Evolutionary conservation across 2,329 filamentous ascomycete genomes (phyloP).

Genomic region (Rutstroemia sp.): DNA sequence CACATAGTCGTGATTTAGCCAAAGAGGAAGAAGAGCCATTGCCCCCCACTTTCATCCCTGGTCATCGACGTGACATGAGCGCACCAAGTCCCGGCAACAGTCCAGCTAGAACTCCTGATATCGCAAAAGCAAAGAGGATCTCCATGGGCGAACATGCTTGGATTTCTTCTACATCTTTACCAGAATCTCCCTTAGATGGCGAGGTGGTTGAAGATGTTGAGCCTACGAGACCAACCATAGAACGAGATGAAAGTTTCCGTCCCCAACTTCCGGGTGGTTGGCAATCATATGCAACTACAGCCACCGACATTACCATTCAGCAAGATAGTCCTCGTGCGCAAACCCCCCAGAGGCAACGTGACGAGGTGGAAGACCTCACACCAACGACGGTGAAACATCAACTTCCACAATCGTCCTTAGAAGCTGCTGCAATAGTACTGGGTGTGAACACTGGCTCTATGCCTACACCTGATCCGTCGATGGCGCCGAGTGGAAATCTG

Average conservation of each 20-base stretch:
- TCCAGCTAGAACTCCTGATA: conserved; percentile 49
- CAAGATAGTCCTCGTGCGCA: background rate
- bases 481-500: conserved; percentile 20
- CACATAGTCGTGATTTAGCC: conserved; percentile 7
- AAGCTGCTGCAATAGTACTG: conserved; percentile 30
- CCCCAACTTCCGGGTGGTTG: conserved; percentile 27
- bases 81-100: conserved; percentile 52
- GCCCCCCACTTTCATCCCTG: conserved; percentile 38
- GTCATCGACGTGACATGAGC: conserved; percentile 49
- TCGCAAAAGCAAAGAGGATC: conserved; percentile 36
- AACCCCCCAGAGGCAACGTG: background rate
- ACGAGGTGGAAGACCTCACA: conserved; percentile 18
- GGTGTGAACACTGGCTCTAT: conserved; percentile 9
- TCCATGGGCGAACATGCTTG: conserved; percentile 38
- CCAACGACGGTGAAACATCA: conserved; percentile 21
- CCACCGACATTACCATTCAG: conserved; percentile 11
- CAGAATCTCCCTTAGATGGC: background rate
- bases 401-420: conserved; percentile 14
- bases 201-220: conserved; percentile 11
- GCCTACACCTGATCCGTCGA: conserved; percentile 19
- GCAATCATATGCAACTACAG: conserved; percentile 26
- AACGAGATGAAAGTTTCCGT: conserved; percentile 25
- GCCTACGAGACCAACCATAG: conserved; percentile 16
- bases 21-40: conserved; percentile 3
- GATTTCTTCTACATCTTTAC: conserved; percentile 18